These are phyloP conservation scores for Ziziphus jujuba DNA, from an alignment of 306 rosid genomes.

Conservation along the genomic window DNA sequence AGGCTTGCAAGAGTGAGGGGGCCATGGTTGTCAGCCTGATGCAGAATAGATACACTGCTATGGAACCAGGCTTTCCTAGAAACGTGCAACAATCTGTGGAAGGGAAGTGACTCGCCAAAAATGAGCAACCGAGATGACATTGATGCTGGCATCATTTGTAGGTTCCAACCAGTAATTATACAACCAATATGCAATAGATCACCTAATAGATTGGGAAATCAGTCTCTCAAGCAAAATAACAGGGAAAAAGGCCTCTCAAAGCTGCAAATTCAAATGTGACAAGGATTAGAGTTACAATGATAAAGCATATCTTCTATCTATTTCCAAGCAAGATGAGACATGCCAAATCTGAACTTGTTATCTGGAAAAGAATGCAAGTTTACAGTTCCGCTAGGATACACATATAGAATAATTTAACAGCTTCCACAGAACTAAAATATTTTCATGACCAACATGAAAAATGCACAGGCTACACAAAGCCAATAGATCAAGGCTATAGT, in stretches of 20 bases:
- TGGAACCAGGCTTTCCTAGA: slow-evolving; percentile 54
- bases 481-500: too few relatives aligned
- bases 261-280: slow-evolving; percentile 4
- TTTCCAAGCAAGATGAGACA: neutral
- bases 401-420: too few relatives aligned
- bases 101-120: slow-evolving; percentile 59
- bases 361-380: too few relatives aligned
- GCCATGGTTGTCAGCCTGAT: slow-evolving; percentile 33
- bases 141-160: slow-evolving; percentile 59
- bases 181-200: slow-evolving; percentile 3
- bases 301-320: neutral
- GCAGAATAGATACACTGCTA: slow-evolving; percentile 39
- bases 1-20: slow-evolving; percentile 60
- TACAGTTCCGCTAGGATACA: too few relatives aligned
- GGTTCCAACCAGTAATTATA: slow-evolving; percentile 1
- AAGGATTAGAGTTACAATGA: neutral
- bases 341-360: too few relatives aligned
- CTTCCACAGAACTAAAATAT: too few relatives aligned
- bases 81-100: slow-evolving; percentile 48
- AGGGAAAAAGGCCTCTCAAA: neutral
- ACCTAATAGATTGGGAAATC: neutral
- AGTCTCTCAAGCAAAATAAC: neutral
- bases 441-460: too few relatives aligned
- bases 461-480: too few relatives aligned
- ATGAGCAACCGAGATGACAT: slow-evolving; percentile 53